These are phyloP conservation scores for Guadua angustifolia DNA, from an alignment of 176 grass and related monocot genomes.

Conservation along the genomic window DNA sequence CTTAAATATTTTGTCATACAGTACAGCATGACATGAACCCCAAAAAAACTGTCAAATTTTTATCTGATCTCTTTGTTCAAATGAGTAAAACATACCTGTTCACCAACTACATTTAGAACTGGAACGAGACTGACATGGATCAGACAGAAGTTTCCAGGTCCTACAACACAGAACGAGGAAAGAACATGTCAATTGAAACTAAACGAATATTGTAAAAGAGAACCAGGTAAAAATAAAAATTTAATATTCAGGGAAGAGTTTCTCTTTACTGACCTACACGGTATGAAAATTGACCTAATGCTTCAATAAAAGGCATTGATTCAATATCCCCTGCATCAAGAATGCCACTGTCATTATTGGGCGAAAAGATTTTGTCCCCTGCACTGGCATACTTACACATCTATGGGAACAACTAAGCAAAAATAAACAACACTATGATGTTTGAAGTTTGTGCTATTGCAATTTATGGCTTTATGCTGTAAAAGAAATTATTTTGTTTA, in stretches of 20 bases:
- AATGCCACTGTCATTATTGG: conserved; percentile 67
- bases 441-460: conserved; percentile 18
- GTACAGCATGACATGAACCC: conserved; percentile 6
- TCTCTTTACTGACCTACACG: conserved; percentile 70
- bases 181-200: conserved; percentile 20
- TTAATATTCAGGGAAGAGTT: not conserved
- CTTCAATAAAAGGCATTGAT: conserved; percentile 98
- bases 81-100: conserved; percentile 71
- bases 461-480: conserved; percentile 17
- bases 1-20: not conserved
- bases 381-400: conserved; percentile 68
- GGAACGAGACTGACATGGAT: conserved; percentile 99
- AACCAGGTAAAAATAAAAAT: conserved; percentile 28
- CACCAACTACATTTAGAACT: conserved; percentile 91
- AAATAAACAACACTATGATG: conserved; percentile 42
- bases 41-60: not conserved
- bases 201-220: conserved; percentile 29
- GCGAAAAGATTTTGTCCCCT: conserved; percentile 56
- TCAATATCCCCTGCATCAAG: conserved; percentile 98
- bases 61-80: conserved; percentile 9
- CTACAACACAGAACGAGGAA: conserved; percentile 55
- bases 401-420: conserved; percentile 65
- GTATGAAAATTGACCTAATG: conserved; percentile 94
- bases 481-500: conserved; percentile 49
- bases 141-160: conserved; percentile 86